Base-by-base conservation (phyloP, 768 basidiomycete genomes). In the Xerocomellus dryophilus region DNA sequence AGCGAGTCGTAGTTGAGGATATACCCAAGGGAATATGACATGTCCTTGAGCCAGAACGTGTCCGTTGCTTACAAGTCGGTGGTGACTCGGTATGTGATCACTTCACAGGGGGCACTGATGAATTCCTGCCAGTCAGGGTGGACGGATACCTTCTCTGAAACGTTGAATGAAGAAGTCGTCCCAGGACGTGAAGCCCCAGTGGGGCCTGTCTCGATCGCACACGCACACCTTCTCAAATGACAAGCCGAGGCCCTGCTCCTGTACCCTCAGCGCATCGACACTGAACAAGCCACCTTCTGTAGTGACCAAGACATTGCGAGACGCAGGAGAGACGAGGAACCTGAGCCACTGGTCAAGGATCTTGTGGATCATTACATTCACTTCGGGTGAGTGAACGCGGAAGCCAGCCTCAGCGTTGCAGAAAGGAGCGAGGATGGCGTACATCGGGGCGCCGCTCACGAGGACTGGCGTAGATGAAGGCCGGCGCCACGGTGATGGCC, bases 1-100 rank as follows among this genome's bases (percentile, higher is more conserved):
- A 67, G 62, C 2, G 71, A 60, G 55, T 82, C 75, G 36, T 73
- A 64, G 46, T 74, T 64, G n/a, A n/a, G n/a, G n/a, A n/a, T n/a
- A n/a, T n/a, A n/a, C 7, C 63, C 31, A 43, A 86, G 78, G 8
- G 83, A 85, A 65, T 86, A 87, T 0, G 79, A 76, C 61, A 83
- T 71, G 0, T 75, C 80, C 63, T 86, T 85, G 66, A 85, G 60
- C 82, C 82, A 85, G 67, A 86, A 85, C 38, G 61, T 54, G 48
- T 82, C 81, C 7, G 63, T 62, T 2, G 59, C 63, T 45, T 78
- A 58, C 35, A 81, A 74, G 46, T 78, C 58, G 25, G 36, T 23
- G 2, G 64, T 66, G 39, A 79, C 69, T 43, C 73, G 69, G 65
- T 78, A 77, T 3, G 79, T 63, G n/a, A 67, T 73, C 12, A 79